Conservation (phyloP, 495 filamentous ascomycete genomes). For the Cryomyces antarcticus region DNA sequence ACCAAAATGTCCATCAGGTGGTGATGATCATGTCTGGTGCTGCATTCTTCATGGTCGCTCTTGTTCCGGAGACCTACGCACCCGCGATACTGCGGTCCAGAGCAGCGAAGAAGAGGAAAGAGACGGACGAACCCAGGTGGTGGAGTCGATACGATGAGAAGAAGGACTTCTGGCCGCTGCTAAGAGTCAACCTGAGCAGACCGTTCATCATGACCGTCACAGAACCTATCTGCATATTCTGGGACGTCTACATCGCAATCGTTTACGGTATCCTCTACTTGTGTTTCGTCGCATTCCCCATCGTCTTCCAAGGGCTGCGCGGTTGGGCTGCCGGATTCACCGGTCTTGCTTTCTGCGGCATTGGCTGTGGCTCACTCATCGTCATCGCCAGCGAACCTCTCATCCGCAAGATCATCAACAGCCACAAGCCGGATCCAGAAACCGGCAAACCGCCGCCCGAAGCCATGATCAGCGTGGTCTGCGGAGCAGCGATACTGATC, state of each 20-base stretch:
- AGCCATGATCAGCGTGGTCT: conserved; percentile 51
- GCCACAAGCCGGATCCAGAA: conserved; percentile 42
- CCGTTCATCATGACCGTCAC: conserved; percentile 61
- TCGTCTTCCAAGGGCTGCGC: conserved; percentile 53
- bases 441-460: conserved; percentile 52
- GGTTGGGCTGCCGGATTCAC: conserved; percentile 53
- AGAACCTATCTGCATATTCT: conserved; percentile 70
- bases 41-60: conserved; percentile 28
- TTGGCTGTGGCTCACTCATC: conserved; percentile 48
- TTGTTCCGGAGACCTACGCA: conserved; percentile 58
- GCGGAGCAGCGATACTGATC: conserved; percentile 43
- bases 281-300: conserved; percentile 70
- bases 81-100: conserved; percentile 51
- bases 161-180: conserved; percentile 27
- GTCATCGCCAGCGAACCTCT: conserved; percentile 49
- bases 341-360: conserved; percentile 63
- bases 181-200: conserved; percentile 53
- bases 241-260: conserved; percentile 51
- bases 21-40: conserved; percentile 46
- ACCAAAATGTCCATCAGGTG: conserved; percentile 13
- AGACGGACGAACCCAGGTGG: conserved; percentile 54
- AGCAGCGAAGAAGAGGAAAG: conserved; percentile 45
- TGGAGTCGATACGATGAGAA: conserved; percentile 59
- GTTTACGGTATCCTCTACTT: conserved; percentile 54
- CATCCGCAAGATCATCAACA: conserved; percentile 50